Percentiles rank a stretch among this genome's conserved stretches.
Conservation (phyloP, 1,284 basidiomycete genomes). For the Melanopsichium pennsylvanicum region DNA sequence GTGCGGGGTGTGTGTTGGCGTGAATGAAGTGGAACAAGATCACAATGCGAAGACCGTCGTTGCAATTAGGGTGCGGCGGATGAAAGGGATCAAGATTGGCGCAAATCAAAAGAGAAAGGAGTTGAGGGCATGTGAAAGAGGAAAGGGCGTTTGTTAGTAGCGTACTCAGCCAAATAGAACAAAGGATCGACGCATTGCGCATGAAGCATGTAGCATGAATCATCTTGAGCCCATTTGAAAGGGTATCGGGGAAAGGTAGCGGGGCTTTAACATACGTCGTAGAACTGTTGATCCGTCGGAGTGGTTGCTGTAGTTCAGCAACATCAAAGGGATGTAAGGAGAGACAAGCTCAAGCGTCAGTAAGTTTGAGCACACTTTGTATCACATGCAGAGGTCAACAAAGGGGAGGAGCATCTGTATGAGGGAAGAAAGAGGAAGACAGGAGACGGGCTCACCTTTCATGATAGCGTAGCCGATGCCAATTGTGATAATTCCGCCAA, state of each 20-base stretch:
- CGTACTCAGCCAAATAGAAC: background rate
- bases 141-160: slow-evolving; percentile 4
- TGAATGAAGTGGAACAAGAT: background rate
- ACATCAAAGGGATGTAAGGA: no score
- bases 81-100: background rate
- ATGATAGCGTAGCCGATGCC: slow-evolving; percentile 54
- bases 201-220: background rate
- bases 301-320: slow-evolving; percentile 56
- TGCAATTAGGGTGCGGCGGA: no score
- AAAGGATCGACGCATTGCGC: background rate
- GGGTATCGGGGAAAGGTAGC: background rate
- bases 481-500: slow-evolving; percentile 34
- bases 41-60: background rate
- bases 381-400: slow-evolving; percentile 6
- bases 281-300: slow-evolving; percentile 59
- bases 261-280: slow-evolving; percentile 39
- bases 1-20: no score
- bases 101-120: background rate
- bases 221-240: no score
- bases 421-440: background rate
- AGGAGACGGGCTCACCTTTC: slow-evolving; percentile 44
- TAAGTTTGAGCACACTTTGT: background rate
- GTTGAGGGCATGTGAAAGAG: background rate
- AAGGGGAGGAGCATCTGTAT: slow-evolving; percentile 1
- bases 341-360: no score